Evolutionary conservation across 495 filamentous ascomycete genomes (phyloP).

Genomic region (Daldinia loculata): DNA sequence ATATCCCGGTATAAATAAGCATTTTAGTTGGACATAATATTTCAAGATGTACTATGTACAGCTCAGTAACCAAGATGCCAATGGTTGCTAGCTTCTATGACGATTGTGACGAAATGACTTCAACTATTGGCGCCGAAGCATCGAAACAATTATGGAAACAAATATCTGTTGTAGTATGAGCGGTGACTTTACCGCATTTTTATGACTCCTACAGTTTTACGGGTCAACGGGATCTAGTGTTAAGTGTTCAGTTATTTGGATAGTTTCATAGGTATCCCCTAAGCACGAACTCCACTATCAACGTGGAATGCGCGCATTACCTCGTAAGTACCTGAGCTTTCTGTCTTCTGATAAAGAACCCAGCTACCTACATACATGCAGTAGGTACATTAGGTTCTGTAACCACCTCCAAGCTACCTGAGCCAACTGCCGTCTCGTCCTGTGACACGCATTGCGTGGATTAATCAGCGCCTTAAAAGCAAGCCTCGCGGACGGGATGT

Average conservation of each 20-base stretch:
- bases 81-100: conserved; percentile 5
- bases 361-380: background rate
- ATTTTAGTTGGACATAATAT: conserved; percentile 20
- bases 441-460: conserved; percentile 10
- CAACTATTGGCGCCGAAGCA: background rate
- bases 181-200: conserved; percentile 4
- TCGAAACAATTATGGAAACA: background rate
- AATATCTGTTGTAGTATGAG: background rate
- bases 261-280: conserved; percentile 19
- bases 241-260: conserved; percentile 10
- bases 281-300: background rate
- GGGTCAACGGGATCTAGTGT: background rate
- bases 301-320: conserved; percentile 21
- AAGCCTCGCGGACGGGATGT: background rate
- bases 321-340: background rate
- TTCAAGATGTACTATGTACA: background rate
- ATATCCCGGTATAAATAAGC: background rate
- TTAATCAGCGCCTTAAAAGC: background rate
- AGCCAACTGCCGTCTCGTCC: conserved; percentile 3
- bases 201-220: conserved; percentile 6
- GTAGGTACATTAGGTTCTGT: conserved; percentile 1
- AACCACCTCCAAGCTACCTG: background rate
- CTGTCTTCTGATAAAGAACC: too few species aligned
- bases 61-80: background rate
- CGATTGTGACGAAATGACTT: conserved; percentile 23